These are phyloP conservation scores for Cystofilobasidium macerans DNA, from an alignment of 768 basidiomycete genomes.

Conservation along the genomic window DNA sequence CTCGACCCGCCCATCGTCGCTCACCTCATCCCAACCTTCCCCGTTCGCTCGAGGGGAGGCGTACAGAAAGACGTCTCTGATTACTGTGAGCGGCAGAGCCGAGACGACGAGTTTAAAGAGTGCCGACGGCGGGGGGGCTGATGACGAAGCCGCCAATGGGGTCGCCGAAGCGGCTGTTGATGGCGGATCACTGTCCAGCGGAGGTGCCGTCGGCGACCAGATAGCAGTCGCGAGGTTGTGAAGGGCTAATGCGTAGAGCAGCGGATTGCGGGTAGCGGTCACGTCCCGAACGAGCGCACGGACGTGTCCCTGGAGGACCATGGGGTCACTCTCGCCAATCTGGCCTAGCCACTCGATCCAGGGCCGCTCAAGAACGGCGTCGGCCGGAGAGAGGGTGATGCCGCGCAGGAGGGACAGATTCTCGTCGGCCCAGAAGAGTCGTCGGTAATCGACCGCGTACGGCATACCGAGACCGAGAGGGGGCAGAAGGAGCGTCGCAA, in stretches of 20 bases:
- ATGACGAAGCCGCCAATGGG: background rate
- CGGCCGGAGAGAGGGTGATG: constrained; percentile 30
- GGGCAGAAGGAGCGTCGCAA: constrained; percentile 62
- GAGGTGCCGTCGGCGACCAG: background rate
- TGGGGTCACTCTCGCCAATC: background rate
- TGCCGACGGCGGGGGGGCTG: background rate
- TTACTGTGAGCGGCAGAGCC: background rate
- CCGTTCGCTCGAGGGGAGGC: background rate
- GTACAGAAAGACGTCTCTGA: background rate
- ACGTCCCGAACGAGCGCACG: background rate
- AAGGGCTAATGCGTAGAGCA: background rate
- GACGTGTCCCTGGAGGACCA: background rate
- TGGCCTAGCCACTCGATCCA: background rate
- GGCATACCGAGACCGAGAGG: constrained; percentile 53
- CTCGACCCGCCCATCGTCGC: background rate
- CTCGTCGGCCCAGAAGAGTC: constrained; percentile 64
- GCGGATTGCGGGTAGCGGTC: background rate
- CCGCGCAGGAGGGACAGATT: constrained; percentile 54
- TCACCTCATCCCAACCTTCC: background rate
- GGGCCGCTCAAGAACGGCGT: constrained; percentile 31
- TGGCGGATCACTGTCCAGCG: background rate
- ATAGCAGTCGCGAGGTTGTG: background rate
- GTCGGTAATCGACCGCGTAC: constrained; percentile 72
- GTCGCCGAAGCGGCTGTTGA: background rate
- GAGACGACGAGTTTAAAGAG: background rate